Evolutionary conservation across 2,329 filamentous ascomycete species (phyloP).

Genomic region (Colletotrichum plurivorum): DNA sequence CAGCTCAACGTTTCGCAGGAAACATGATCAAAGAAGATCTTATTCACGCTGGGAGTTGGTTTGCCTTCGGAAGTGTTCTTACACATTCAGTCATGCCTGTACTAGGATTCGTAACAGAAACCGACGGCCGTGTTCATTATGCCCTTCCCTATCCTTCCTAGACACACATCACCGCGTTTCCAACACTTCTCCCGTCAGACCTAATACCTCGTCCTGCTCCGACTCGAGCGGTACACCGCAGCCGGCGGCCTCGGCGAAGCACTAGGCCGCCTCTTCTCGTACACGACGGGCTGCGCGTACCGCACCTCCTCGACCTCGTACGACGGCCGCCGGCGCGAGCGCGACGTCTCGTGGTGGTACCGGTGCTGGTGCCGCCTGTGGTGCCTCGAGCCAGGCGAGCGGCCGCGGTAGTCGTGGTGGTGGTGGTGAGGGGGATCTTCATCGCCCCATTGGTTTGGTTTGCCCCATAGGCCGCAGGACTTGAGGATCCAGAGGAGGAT

Average conservation of each 20-base stretch:
- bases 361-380: slow-evolving; percentile 19
- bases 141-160: no score
- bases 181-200: no score
- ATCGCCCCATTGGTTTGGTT: slow-evolving; percentile 24
- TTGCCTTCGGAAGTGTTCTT: no score
- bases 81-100: no score
- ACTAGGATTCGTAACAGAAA: no score
- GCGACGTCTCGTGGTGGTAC: slow-evolving; percentile 38
- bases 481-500: slow-evolving; percentile 63
- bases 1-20: background rate
- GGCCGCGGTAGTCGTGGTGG: slow-evolving; percentile 27
- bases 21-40: no score
- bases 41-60: no score
- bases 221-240: slow-evolving; percentile 26
- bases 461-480: slow-evolving; percentile 51
- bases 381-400: slow-evolving; percentile 29
- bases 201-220: slow-evolving; percentile 34
- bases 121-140: no score
- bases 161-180: no score
- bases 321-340: slow-evolving; percentile 27
- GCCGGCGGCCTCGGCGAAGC: slow-evolving; percentile 26
- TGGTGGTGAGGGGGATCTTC: slow-evolving; percentile 21
- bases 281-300: slow-evolving; percentile 34
- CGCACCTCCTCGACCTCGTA: slow-evolving; percentile 35
- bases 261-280: slow-evolving; percentile 34